phyloP scores from a whole-genome alignment of 208 protist genomes.

The Crithidia brevicula region DNA sequence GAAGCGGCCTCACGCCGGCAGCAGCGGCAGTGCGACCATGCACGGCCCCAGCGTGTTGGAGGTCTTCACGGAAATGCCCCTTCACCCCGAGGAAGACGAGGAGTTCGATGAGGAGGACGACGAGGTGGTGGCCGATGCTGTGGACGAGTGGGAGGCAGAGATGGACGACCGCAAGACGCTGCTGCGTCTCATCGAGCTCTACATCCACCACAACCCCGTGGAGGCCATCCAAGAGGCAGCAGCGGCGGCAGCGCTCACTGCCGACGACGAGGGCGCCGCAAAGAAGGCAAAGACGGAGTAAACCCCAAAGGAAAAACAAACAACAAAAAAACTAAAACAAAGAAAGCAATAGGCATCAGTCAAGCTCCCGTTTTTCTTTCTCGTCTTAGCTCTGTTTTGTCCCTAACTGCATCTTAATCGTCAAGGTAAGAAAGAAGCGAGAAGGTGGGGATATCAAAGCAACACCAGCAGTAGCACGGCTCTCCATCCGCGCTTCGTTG shows the following conservation, averaged over 20 bases:
- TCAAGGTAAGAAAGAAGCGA: too few species aligned
- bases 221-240: conserved; percentile 37
- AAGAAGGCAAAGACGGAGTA: conserved; percentile 50
- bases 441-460: too few species aligned
- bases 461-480: too few species aligned
- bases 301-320: too few species aligned
- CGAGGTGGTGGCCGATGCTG: conserved; percentile 48
- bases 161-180: conserved; percentile 76
- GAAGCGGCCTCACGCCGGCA: conserved; percentile 35
- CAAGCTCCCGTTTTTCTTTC: conserved; percentile 2
- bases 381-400: too few species aligned
- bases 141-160: conserved; percentile 75
- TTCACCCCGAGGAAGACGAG: conserved; percentile 65
- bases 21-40: conserved; percentile 23
- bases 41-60: conserved; percentile 77
- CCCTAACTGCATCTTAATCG: too few species aligned
- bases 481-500: too few species aligned
- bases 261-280: conserved; percentile 11
- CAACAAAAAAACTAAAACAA: too few species aligned
- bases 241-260: conserved; percentile 27
- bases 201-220: conserved; percentile 37
- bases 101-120: conserved; percentile 59
- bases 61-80: conserved; percentile 74
- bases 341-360: too few species aligned
- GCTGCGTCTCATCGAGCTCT: conserved; percentile 44